Conservation (phyloP, 805 yeast genomes). For the Kodamaea laetipori region DNA sequence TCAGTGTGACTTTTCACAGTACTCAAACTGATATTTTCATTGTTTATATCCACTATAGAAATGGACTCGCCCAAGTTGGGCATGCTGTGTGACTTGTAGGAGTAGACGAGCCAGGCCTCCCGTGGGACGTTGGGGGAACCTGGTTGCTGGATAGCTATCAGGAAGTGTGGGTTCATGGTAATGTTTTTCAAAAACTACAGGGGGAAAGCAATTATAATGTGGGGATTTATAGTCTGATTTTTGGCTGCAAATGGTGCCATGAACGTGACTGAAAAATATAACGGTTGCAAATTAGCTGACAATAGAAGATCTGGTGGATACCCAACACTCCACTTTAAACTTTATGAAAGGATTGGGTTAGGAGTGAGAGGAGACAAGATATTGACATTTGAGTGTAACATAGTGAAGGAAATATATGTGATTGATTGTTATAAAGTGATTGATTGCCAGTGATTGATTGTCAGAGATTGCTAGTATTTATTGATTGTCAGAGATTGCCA, state of each 20-base stretch:
- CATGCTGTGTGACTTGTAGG: slow-evolving; percentile 10
- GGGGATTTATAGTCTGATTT: slow-evolving; percentile 4
- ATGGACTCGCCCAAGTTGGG: slow-evolving; percentile 10
- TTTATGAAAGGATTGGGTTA: too few relatives aligned
- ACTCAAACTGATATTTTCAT: slow-evolving; percentile 3
- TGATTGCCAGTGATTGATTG: too few relatives aligned
- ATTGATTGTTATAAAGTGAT: too few relatives aligned
- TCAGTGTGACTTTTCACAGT: background rate
- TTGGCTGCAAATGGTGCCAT: slow-evolving; percentile 9
- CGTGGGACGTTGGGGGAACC: slow-evolving; percentile 4
- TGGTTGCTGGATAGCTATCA: slow-evolving; percentile 1
- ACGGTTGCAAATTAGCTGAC: too few relatives aligned
- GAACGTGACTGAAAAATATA: too few relatives aligned
- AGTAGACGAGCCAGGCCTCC: slow-evolving; percentile 8
- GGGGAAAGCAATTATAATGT: slow-evolving; percentile 9
- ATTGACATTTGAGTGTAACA: too few relatives aligned
- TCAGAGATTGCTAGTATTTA: too few relatives aligned
- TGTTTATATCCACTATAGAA: slow-evolving; percentile 7
- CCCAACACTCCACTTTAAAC: background rate
- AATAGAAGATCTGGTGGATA: too few relatives aligned
- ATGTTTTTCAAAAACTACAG: slow-evolving; percentile 4
- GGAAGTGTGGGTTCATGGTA: slow-evolving; percentile 10
- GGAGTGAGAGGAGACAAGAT: too few relatives aligned
- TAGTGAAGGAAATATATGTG: too few relatives aligned
- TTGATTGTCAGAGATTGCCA: too few relatives aligned